Evolutionary conservation across 2,329 filamentous ascomycete species (phyloP).

Genomic region (Lachnellula suecica): DNA sequence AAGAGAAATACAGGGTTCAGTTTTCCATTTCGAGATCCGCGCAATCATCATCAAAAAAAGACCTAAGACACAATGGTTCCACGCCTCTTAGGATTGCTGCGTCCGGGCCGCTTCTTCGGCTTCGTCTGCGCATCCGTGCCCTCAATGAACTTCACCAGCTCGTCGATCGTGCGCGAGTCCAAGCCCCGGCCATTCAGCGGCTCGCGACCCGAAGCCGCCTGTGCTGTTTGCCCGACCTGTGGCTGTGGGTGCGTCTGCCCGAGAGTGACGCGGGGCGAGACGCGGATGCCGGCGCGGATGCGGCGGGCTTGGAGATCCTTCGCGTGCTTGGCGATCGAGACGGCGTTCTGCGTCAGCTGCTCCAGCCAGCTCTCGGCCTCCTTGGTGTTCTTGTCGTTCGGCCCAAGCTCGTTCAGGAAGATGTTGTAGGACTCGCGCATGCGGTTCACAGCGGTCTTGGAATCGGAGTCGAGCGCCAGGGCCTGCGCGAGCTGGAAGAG

Average conservation of each 20-base stretch:
- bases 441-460: conserved; percentile 83
- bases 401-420: conserved; percentile 82
- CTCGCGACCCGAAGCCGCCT: conserved; percentile 40
- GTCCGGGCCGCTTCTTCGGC: conserved; percentile 54
- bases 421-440: conserved; percentile 98
- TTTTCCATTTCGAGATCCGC: conserved; percentile 4
- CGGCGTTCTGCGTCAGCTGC: conserved; percentile 92
- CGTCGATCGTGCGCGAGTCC: conserved; percentile 85
- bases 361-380: conserved; percentile 96
- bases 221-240: conserved; percentile 58
- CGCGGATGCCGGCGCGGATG: conserved; percentile 67
- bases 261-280: conserved; percentile 60
- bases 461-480: conserved; percentile 91
- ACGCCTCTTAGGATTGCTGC: conserved; percentile 56
- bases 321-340: conserved; percentile 89
- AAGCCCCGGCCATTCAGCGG: conserved; percentile 39
- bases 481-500: conserved; percentile 97
- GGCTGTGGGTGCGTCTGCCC: conserved; percentile 59
- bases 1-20: neutral
- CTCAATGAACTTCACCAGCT: conserved; percentile 93
- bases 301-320: conserved; percentile 80
- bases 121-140: conserved; percentile 57
- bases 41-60: no score
- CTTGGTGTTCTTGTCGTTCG: conserved; percentile 95
- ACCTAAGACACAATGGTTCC: no score